These are phyloP conservation scores for Helichrysum umbraculigerum DNA, from an alignment of 129 eudicot genomes.

Conservation along the genomic window DNA sequence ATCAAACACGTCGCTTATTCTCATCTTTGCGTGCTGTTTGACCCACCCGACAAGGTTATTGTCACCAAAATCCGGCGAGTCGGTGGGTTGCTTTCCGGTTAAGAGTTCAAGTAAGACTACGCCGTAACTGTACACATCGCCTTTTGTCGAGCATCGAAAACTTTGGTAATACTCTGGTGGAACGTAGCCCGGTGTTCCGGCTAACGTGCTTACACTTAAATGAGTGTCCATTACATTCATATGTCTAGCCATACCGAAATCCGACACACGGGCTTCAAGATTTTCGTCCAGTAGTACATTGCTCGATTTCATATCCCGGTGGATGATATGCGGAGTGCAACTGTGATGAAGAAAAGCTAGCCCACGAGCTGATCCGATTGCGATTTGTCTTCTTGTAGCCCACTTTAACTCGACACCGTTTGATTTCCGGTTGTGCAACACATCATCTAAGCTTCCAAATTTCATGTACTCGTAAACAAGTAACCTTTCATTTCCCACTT, in stretches of 20 bases:
- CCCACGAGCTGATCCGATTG: slow-evolving; percentile 92
- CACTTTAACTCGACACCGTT: slow-evolving; percentile 67
- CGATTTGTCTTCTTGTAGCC: slow-evolving; percentile 79
- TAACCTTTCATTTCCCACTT: slow-evolving; percentile 87
- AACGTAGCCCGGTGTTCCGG: slow-evolving; percentile 96
- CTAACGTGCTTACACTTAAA: slow-evolving; percentile 91
- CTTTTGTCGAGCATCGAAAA: slow-evolving; percentile 85
- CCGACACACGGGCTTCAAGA: slow-evolving; percentile 85
- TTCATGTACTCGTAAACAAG: slow-evolving; percentile 96
- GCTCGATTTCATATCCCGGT: slow-evolving; percentile 96
- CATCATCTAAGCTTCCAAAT: slow-evolving; percentile 89
- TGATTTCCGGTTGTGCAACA: slow-evolving; percentile 64
- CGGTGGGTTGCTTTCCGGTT: slow-evolving; percentile 87
- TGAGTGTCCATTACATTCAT: slow-evolving; percentile 97
- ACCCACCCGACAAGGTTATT: slow-evolving; percentile 98
- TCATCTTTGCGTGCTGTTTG: slow-evolving; percentile 52
- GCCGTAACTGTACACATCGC: slow-evolving; percentile 95
- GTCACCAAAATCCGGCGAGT: slow-evolving; percentile 90
- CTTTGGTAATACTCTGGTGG: slow-evolving; percentile 98
- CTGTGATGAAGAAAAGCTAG: slow-evolving; percentile 88
- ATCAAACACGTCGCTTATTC: slow-evolving; percentile 70
- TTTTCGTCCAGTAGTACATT: slow-evolving; percentile 83
- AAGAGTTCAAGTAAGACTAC: slow-evolving; percentile 90
- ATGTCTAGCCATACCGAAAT: slow-evolving; percentile 95
- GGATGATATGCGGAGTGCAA: slow-evolving; percentile 92